Conservation (phyloP, 768 basidiomycete species). For the Termitomyces sp. region DNA sequence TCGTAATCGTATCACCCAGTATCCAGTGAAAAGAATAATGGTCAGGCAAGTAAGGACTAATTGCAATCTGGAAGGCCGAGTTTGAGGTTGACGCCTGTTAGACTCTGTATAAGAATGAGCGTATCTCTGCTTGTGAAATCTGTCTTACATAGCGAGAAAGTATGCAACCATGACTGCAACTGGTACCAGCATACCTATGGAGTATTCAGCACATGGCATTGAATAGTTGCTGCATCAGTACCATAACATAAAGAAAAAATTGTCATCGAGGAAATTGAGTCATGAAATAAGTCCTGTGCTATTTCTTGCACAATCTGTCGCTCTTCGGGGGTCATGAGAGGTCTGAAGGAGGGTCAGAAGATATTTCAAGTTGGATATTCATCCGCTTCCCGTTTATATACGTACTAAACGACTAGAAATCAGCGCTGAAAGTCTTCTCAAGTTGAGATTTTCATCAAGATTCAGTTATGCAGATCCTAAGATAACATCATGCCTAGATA, state of each 20-base stretch:
- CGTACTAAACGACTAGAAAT: neutral
- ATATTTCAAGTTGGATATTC: neutral
- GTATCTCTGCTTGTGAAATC: neutral
- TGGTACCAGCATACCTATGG: neutral
- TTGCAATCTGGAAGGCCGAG: neutral
- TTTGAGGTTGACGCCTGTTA: neutral
- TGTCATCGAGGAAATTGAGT: neutral
- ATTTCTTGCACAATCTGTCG: neutral
- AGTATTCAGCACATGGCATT: neutral
- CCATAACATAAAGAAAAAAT: neutral
- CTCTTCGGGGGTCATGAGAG: neutral
- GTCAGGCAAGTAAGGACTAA: neutral
- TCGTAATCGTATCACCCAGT: neutral
- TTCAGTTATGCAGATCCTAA: too few relatives aligned
- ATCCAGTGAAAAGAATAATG: neutral
- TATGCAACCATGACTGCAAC: neutral
- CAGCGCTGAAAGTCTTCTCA: neutral
- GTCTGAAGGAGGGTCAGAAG: too few relatives aligned
- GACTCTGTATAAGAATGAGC: neutral
- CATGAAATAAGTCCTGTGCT: neutral
- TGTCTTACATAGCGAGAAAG: neutral
- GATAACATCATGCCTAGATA: neutral
- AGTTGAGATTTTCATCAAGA: too few relatives aligned
- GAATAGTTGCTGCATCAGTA: neutral
- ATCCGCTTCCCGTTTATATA: neutral